A percentile compares a stretch with the other conserved stretches of the same genome.
These are phyloP conservation scores for Microglena sp. DNA, from an alignment of 139 green algal species.

Conservation along the genomic window DNA sequence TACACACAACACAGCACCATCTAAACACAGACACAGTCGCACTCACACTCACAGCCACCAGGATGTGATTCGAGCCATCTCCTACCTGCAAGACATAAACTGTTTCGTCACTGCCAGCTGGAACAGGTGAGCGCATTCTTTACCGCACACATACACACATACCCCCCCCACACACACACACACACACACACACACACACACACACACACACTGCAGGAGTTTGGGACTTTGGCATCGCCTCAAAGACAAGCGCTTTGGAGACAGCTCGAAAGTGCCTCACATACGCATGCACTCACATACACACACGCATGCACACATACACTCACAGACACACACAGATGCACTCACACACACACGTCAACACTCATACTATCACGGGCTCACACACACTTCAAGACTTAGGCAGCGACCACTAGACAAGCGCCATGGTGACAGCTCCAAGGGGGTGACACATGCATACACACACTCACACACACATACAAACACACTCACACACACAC, in stretches of 20 bases:
- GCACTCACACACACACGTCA: neutral
- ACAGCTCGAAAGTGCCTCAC: neutral
- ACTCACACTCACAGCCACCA: too few relatives aligned
- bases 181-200: neutral
- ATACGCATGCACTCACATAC: too few relatives aligned
- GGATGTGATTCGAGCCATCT: slow-evolving; percentile 45
- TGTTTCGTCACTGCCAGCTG: slow-evolving; percentile 17
- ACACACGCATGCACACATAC: too few relatives aligned
- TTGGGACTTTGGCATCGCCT: slow-evolving; percentile 2
- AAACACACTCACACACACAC: too few relatives aligned
- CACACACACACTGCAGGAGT: neutral
- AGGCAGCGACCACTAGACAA: neutral
- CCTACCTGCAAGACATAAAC: slow-evolving; percentile 38
- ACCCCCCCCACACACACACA: neutral
- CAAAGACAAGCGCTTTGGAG: neutral
- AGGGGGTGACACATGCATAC: neutral
- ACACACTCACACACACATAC: too few relatives aligned
- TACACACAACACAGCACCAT: too few relatives aligned
- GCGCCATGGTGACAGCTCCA: neutral
- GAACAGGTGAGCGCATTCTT: slow-evolving; percentile 6
- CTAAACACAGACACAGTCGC: too few relatives aligned
- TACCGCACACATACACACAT: neutral
- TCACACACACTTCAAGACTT: neutral
- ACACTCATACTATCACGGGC: neutral
- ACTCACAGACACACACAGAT: neutral